A percentile compares a stretch with the other conserved stretches of the same genome.
These are phyloP conservation scores for Phytophthora boehmeriae DNA, from an alignment of 352 stramenopile species.

Conservation along the genomic window DNA sequence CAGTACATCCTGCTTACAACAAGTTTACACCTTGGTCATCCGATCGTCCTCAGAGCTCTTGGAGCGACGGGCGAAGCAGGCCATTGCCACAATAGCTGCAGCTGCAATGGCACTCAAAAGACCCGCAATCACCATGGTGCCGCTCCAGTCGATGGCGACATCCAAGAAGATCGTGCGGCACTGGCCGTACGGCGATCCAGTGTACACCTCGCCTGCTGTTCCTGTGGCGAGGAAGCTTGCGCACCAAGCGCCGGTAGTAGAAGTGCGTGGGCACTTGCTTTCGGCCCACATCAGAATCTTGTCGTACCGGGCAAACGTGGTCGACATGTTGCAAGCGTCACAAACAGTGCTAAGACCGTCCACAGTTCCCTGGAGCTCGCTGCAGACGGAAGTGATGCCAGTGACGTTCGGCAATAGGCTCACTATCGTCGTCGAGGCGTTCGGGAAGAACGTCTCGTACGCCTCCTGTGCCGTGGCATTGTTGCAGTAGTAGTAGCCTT, in stretches of 20 bases:
- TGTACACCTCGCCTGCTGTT: slow-evolving; percentile 51
- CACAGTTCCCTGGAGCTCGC: slow-evolving; percentile 34
- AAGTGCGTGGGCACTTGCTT: slow-evolving; percentile 58
- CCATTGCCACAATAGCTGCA: slow-evolving; percentile 58
- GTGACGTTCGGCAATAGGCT: slow-evolving; percentile 63
- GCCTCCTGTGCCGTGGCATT: slow-evolving; percentile 64
- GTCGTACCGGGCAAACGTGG: slow-evolving; percentile 66
- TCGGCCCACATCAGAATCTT: slow-evolving; percentile 75
- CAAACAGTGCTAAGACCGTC: slow-evolving; percentile 50
- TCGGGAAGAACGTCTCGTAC: slow-evolving; percentile 68
- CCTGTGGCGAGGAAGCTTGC: slow-evolving; percentile 56
- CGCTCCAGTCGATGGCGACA: slow-evolving; percentile 68
- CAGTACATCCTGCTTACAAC: not conserved
- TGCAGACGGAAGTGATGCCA: slow-evolving; percentile 64
- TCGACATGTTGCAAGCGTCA: slow-evolving; percentile 59
- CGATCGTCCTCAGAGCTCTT: slow-evolving; percentile 26
- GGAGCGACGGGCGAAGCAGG: slow-evolving; percentile 65
- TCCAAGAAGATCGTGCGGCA: slow-evolving; percentile 73
- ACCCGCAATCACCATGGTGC: slow-evolving; percentile 56
- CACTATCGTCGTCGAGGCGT: slow-evolving; percentile 37
- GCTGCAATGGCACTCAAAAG: slow-evolving; percentile 54
- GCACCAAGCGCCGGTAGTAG: slow-evolving; percentile 61
- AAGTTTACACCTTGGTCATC: slow-evolving; percentile 27
- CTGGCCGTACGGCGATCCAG: slow-evolving; percentile 75
- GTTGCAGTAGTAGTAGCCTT: slow-evolving; percentile 87